A percentile compares a stretch with the other conserved stretches of the same genome.
These are phyloP conservation scores for Pisolithus tinctorius DNA, from an alignment of 768 basidiomycete species.

Conservation along the genomic window DNA sequence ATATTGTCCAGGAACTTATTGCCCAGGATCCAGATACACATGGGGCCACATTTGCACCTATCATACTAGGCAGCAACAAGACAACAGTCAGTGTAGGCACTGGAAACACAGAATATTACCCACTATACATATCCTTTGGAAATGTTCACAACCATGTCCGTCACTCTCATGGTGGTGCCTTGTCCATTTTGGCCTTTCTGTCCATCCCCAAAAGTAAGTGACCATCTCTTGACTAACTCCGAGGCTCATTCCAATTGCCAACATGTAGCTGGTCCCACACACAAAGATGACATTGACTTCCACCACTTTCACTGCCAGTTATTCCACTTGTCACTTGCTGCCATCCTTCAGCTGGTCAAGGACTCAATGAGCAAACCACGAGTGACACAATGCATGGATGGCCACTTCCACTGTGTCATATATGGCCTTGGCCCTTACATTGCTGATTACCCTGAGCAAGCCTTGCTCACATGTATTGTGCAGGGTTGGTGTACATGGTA, in stretches of 20 bases:
- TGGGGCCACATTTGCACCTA: slow-evolving; percentile 11
- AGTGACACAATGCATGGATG: slow-evolving; percentile 23
- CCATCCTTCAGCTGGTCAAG: neutral
- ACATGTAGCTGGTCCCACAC: neutral
- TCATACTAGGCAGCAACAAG: slow-evolving; percentile 19
- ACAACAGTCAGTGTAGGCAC: slow-evolving; percentile 18
- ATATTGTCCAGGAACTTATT: too few species aligned
- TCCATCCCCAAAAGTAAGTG: slow-evolving; percentile 6
- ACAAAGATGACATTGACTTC: neutral
- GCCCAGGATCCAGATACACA: slow-evolving; percentile 6
- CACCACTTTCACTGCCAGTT: neutral
- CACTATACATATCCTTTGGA: slow-evolving; percentile 12
- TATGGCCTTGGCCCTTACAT: slow-evolving; percentile 33
- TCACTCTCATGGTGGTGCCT: slow-evolving; percentile 9
- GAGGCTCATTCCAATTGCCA: too few species aligned
- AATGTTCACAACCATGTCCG: slow-evolving; percentile 11
- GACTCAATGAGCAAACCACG: neutral
- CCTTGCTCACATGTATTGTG: too few species aligned
- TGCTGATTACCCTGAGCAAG: slow-evolving; percentile 25
- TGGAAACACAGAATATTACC: slow-evolving; percentile 16
- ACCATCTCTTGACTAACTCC: too few species aligned
- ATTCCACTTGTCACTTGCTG: neutral
- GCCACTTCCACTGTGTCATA: slow-evolving; percentile 21
- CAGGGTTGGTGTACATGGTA: too few species aligned
- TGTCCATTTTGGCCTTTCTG: slow-evolving; percentile 15